phyloP scores from a whole-genome alignment of 495 filamentous ascomycete species.

The Pyrenopolyporus hunteri region DNA sequence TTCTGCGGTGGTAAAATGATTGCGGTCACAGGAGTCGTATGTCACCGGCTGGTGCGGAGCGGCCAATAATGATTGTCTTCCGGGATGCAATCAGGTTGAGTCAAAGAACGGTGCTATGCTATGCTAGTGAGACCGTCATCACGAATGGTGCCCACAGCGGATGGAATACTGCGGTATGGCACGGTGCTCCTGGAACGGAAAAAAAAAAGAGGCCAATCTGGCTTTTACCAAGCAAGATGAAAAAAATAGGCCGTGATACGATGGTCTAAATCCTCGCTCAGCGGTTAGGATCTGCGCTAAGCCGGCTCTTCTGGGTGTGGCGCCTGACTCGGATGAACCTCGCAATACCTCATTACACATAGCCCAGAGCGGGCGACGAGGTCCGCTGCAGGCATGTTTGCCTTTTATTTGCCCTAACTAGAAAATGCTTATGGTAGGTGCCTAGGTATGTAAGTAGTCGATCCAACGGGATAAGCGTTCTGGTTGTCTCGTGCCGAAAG shows the following conservation, averaged over 20 bases:
- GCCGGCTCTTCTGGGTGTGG: slow-evolving; percentile 23
- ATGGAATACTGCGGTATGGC: slow-evolving; percentile 3
- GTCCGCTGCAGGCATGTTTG: slow-evolving; percentile 16
- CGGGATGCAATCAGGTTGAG: slow-evolving; percentile 10
- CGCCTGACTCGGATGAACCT: slow-evolving; percentile 28
- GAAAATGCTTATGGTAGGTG: not conserved
- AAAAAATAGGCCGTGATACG: slow-evolving; percentile 12
- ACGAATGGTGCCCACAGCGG: slow-evolving; percentile 9
- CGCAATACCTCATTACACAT: slow-evolving; percentile 31
- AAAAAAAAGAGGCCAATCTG: slow-evolving; percentile 24
- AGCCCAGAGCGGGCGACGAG: slow-evolving; percentile 27
- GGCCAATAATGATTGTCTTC: slow-evolving; percentile 20
- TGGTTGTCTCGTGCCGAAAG: slow-evolving; percentile 27
- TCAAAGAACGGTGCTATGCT: slow-evolving; percentile 21
- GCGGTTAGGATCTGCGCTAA: slow-evolving; percentile 22
- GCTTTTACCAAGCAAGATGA: slow-evolving; percentile 14
- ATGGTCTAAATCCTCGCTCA: slow-evolving; percentile 9
- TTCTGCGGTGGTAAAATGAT: slow-evolving; percentile 18
- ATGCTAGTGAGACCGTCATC: slow-evolving; percentile 29
- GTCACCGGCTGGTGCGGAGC: slow-evolving; percentile 22
- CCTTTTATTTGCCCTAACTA: not conserved
- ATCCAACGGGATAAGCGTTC: slow-evolving; percentile 8
- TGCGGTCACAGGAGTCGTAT: slow-evolving; percentile 30
- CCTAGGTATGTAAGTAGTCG: no score
- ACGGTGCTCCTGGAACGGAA: slow-evolving; percentile 15